These are phyloP conservation scores for Hondaea fermentalgiana DNA, from an alignment of 108 stramenopile species.

Conservation along the genomic window DNA sequence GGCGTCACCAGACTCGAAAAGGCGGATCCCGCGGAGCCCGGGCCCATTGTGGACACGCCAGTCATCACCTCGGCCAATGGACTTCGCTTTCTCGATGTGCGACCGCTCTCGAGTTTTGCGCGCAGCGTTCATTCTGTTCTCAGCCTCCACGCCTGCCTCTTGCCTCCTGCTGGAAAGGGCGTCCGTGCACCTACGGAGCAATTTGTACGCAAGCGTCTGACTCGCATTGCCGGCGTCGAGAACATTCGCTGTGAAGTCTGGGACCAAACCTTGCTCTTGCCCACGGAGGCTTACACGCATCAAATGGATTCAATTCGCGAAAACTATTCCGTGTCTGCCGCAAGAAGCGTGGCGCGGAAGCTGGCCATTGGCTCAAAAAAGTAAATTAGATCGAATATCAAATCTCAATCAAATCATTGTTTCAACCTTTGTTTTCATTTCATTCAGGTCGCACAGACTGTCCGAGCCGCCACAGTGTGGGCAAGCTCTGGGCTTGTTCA, in stretches of 20 bases:
- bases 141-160: neutral
- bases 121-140: neutral
- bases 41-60: neutral
- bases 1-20: neutral
- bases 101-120: neutral
- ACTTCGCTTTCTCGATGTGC: neutral
- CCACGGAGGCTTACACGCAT: neutral
- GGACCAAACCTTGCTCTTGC: neutral
- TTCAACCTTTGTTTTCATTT: too few relatives aligned
- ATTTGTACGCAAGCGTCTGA: neutral
- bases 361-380: neutral
- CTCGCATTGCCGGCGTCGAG: neutral
- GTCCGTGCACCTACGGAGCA: neutral
- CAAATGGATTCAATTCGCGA: neutral
- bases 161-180: neutral
- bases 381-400: neutral
- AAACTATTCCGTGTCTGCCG: neutral
- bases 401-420: too few relatives aligned
- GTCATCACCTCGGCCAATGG: neutral
- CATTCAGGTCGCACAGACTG: too few relatives aligned
- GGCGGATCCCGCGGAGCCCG: neutral
- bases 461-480: too few relatives aligned
- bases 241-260: neutral
- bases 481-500: too few relatives aligned
- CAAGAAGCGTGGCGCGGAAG: neutral